These are phyloP conservation scores for Barbatosphaeria neglecta DNA, from an alignment of 495 filamentous ascomycete species.

Conservation along the genomic window DNA sequence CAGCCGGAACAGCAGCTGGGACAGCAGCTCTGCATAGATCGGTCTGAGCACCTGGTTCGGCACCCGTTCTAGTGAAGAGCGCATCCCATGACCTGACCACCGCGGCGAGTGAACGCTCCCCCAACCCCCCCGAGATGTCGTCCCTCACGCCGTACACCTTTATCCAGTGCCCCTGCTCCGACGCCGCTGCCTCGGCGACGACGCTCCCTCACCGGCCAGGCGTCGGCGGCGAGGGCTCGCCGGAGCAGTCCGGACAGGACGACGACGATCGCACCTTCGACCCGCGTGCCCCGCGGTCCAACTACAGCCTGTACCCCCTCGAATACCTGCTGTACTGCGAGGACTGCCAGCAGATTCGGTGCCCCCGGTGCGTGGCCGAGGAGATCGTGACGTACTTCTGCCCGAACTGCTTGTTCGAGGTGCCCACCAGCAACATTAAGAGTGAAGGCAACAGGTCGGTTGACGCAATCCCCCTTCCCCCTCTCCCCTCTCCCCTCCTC, in stretches of 20 bases:
- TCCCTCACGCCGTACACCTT: conserved; percentile 77
- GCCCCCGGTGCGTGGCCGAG: conserved; percentile 79
- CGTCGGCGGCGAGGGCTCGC: conserved; percentile 23
- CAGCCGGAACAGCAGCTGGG: too few relatives aligned
- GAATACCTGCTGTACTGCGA: conserved; percentile 92
- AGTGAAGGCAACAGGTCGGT: conserved; percentile 84
- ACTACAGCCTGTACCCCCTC: conserved; percentile 84
- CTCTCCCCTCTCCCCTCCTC: neutral
- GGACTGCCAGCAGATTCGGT: conserved; percentile 91
- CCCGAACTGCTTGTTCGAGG: conserved; percentile 92
- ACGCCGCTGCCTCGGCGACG: conserved; percentile 34
- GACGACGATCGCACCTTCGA: conserved; percentile 78
- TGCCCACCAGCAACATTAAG: conserved; percentile 78
- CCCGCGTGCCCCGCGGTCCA: conserved; percentile 68
- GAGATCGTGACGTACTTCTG: conserved; percentile 92
- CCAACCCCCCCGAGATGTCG: conserved; percentile 42
- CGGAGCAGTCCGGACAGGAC: conserved; percentile 37
- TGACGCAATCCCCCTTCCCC: neutral
- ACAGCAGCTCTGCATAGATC: neutral
- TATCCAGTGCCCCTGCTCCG: conserved; percentile 84
- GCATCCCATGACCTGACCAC: neutral
- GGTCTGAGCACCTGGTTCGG: neutral
- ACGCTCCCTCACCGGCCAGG: conserved; percentile 24
- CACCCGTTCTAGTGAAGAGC: neutral
- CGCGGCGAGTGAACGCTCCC: neutral